Evolutionary conservation across 495 filamentous ascomycete species (phyloP), one percentile per base, ranked within the genome.

Genomic region (Xylaria grammica): DNA sequence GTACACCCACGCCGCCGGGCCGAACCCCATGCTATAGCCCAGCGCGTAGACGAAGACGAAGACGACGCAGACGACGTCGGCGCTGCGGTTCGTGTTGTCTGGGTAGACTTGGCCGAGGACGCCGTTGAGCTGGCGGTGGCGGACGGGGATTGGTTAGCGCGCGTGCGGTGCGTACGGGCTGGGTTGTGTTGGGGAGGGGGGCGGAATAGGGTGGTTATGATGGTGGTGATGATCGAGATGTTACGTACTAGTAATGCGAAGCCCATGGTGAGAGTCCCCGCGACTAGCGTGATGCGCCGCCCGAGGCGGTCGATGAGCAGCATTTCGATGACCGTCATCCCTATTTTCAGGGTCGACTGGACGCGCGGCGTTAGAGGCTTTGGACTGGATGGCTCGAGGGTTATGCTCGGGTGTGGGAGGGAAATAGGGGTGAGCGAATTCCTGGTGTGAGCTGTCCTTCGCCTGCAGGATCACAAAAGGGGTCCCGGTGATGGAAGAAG

Each of bases 21-120:
- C 85, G 65, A 86, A 86, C 0, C 84, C 82, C 71, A 86, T 78
- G 34, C 82, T 84, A 67, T 83, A 86, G 0, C 84, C 84, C 24
- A 86, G 74, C 2, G 83, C 78, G 71, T 84, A 87, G 61, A 87
- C 74, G 72, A 86, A 87, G 26, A 86, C 79, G 62, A 85, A 86
- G 17, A 83, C 76, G 48, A 86, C 76, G 66, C 85, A 85, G 17
- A 71, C 72, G 42, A 80, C 81, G 69, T 87, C 83, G 8, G 85
- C 75, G 3, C 67, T 72, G 8, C 69, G 70, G 67, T 83, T 86
- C 10, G 72, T 69, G 67, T 85, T 86, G 11, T 78, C 69, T 1
- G 84, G 83, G 55, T 84, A 87, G 0, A 74, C 72, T 10, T 80
- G 73, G 2, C 83, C 83, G 2, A 86, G 67, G 1, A 74, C 78